Evolutionary conservation across 305 asterid genomes (phyloP).

Genomic region (Ilex paraguariensis): DNA sequence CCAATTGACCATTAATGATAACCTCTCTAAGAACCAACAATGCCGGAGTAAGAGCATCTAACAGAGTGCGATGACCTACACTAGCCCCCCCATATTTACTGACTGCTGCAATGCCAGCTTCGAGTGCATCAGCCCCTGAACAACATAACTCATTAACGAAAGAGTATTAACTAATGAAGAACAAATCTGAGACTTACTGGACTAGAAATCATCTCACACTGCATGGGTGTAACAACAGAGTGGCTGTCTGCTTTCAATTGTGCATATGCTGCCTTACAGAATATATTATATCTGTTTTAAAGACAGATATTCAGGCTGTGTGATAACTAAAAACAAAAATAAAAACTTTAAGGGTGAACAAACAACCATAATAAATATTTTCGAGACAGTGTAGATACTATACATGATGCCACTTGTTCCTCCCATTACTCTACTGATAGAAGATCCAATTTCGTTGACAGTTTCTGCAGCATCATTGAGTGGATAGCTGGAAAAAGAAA

Average conservation of each 20-base stretch:
- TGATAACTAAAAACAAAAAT: not conserved
- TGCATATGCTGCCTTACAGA: constrained; percentile 85
- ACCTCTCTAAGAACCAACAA: constrained; percentile 79
- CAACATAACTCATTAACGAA: constrained; percentile 23
- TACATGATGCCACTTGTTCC: constrained; percentile 98
- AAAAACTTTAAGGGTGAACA: not conserved
- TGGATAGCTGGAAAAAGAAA: constrained; percentile 67
- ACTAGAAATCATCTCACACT: constrained; percentile 51
- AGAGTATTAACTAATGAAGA: constrained; percentile 12
- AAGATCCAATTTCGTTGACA: constrained; percentile 64
- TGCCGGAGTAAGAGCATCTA: constrained; percentile 96
- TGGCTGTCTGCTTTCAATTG: constrained; percentile 54
- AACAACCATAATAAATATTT: not conserved
- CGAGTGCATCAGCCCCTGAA: constrained; percentile 89
- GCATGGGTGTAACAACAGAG: constrained; percentile 40
- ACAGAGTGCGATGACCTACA: constrained; percentile 81
- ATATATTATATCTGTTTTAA: constrained; percentile 69
- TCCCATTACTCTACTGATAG: constrained; percentile 95
- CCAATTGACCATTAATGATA: constrained; percentile 7
- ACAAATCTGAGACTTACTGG: constrained; percentile 12
- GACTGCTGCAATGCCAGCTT: constrained; percentile 86
- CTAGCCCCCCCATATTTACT: constrained; percentile 93
- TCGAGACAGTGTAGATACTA: constrained; percentile 9
- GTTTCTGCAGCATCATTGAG: constrained; percentile 94
- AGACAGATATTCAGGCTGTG: not conserved